These are phyloP conservation scores for Pichia sp. DNA, from an alignment of 1,139 yeast genomes.

Conservation along the genomic window DNA sequence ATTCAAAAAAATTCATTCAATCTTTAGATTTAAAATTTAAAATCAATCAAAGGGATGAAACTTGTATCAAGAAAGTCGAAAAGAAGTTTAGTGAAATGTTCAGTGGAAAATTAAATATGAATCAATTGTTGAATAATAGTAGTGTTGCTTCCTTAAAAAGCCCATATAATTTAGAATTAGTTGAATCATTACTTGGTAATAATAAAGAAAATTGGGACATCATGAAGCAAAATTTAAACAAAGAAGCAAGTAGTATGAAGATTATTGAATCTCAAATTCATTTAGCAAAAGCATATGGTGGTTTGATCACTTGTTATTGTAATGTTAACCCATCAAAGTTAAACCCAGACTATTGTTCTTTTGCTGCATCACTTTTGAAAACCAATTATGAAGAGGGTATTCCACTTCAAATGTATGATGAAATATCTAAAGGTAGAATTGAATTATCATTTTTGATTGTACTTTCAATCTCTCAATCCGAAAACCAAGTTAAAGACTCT, in stretches of 20 bases:
- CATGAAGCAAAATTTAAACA: slow-evolving; percentile 46
- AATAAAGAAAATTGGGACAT: slow-evolving; percentile 43
- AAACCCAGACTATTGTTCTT: slow-evolving; percentile 36
- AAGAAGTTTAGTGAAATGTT: slow-evolving; percentile 44
- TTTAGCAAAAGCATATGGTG: slow-evolving; percentile 73
- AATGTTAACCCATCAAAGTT: slow-evolving; percentile 32
- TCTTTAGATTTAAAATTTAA: slow-evolving; percentile 32
- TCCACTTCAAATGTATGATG: slow-evolving; percentile 42
- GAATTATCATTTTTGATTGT: slow-evolving; percentile 65
- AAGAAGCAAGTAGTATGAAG: slow-evolving; percentile 61
- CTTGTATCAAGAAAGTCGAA: slow-evolving; percentile 42
- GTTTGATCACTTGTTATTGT: slow-evolving; percentile 62
- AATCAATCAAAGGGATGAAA: slow-evolving; percentile 38
- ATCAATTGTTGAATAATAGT: slow-evolving; percentile 46
- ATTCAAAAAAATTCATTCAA: slow-evolving; percentile 34
- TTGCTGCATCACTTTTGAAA: slow-evolving; percentile 44
- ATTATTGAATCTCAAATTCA: slow-evolving; percentile 60
- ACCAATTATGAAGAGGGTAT: slow-evolving; percentile 50
- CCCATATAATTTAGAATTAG: slow-evolving; percentile 54
- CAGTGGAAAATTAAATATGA: slow-evolving; percentile 39
- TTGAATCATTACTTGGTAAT: slow-evolving; percentile 52
- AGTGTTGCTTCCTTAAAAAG: slow-evolving; percentile 48
- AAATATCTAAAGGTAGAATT: slow-evolving; percentile 54
- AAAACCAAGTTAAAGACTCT: slow-evolving; percentile 22
- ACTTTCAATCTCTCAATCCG: slow-evolving; percentile 37